Evolutionary conservation across 768 basidiomycete genomes (phyloP), one percentile per base, ranked within the genome.

Genomic region (Suillus alpinus): DNA sequence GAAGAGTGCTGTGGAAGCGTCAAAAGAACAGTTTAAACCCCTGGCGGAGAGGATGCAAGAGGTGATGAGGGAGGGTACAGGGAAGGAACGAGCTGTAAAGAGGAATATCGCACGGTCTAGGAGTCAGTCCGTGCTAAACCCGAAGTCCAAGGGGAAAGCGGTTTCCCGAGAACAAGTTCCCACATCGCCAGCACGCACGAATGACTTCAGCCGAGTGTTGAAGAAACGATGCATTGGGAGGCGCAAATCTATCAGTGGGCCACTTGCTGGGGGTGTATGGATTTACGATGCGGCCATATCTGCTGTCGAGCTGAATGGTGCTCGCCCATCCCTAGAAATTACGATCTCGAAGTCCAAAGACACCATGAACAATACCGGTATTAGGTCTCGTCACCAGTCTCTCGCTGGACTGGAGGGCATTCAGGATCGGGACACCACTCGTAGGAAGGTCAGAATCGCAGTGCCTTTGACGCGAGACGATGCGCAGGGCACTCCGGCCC

Each of bases 181-280:
- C 20, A 36, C 61, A 37, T 56, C 52, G 31, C 52, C 34, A 23
- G 56, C 16, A 56, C 32, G 6, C 18, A 32, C 49, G 18, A 41
- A 32, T n/a, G 62, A 68, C 32, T 62, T 57, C 2, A 65, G 44
- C 20, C 75, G 80, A 55, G 80, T 72, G 2, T 63, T 84, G 67
- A 86, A 86, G 76, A 85, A 83, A 66, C 77, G 84, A 40, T 86
- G 84, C 52, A 75, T 85, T 10, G 80, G 82, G 8, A 71, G 83
- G 58, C 76, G 82, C 57, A 82, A 78, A 67, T 83, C 82, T 10
- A 57, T 77, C 60, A 73, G 66, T 34, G 78, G 75, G 12, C 69
- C 71, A 4, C 41, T 74, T 58, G 70, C 70, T 67, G 60, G 63
- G 41, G 65, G 67, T 6, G 66, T 63, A 9, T 86, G 84, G 84